Evolutionary conservation across 2,329 filamentous ascomycete species (phyloP), one percentile per base, ranked within the genome.

Genomic region (Penicillium sp.): DNA sequence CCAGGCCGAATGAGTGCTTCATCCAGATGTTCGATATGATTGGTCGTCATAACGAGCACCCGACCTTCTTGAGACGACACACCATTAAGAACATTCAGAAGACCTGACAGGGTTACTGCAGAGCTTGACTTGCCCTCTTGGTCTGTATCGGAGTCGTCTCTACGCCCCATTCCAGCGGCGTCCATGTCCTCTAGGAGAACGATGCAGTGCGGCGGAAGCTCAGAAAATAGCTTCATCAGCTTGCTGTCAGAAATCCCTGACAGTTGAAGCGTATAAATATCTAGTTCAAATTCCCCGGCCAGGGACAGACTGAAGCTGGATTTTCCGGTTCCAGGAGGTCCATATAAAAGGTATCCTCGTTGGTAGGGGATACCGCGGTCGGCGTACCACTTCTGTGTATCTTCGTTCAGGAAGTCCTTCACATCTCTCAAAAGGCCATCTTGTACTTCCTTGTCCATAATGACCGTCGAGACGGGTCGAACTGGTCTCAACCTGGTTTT

Each of bases 231-330:
- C 62, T 88, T 87, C 21, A 89, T 90, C 53, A 95, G 77, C 62
- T 89, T 83, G 68, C 92, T 88, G 64, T 95, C 90, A 9, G 88
- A 92, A 68, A 95, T 83, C 22, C 90, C 90, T 72, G 87, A 90
- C 40, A 95, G 81, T 64, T 93, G 93, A 60, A 95, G 81, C 76
- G 92, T 90, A 55, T 90, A 90, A 59, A 96, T 91, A 64, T 88
- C 88, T 70, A 90, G 93, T 68, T 93, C 88, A 48, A 94, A 74
- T 66, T 91, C 83, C 16, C 89, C 90, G 1, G 91, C 91, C 32
- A 96, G 77, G 1, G 91, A 90, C 70, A 95, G 89, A 58, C 96
- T 95, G 63, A 96, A 95, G 0, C 89, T 93, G 51, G 87, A 95
- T 78, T 93, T 96, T 29, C 89, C 92, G 36, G 87, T 93, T 1